Conservation (phyloP, 2,329 filamentous ascomycete genomes). For the Aspergillus transmontanensis region DNA sequence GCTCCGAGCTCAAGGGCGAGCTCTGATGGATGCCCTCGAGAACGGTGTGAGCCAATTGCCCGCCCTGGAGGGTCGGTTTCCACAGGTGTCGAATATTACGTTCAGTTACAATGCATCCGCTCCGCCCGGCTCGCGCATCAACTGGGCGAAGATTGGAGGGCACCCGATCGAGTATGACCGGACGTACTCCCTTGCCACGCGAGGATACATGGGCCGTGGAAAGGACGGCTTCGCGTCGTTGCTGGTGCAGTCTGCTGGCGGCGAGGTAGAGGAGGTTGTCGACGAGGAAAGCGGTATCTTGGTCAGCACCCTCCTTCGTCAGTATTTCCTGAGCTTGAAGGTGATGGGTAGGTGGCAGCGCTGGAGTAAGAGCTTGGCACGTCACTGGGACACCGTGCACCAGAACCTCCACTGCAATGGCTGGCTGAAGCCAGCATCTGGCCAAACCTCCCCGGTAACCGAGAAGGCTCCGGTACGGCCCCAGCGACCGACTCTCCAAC, state of each 20-base stretch:
- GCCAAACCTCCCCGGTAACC: conserved; percentile 29
- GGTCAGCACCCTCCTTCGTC: conserved; percentile 81
- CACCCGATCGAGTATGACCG: conserved; percentile 63
- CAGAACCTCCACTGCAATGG: conserved; percentile 59
- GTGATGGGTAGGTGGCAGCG: conserved; percentile 78
- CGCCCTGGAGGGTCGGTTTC: conserved; percentile 80
- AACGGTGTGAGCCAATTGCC: conserved; percentile 81
- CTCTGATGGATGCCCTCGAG: conserved; percentile 77
- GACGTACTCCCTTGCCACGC: conserved; percentile 73
- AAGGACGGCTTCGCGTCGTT: conserved; percentile 83
- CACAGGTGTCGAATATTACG: conserved; percentile 81
- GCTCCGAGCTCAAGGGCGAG: conserved; percentile 69
- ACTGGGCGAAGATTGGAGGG: conserved; percentile 63
- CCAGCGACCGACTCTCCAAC: conserved; percentile 24
- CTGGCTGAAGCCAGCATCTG: conserved; percentile 49
- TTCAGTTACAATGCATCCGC: conserved; percentile 71
- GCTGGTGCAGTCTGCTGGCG: conserved; percentile 75
- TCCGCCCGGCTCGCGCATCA: conserved; percentile 64
- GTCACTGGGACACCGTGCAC: conserved; percentile 69
- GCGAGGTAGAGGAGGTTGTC: conserved; percentile 74
- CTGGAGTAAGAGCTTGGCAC: conserved; percentile 63
- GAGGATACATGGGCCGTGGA: conserved; percentile 86
- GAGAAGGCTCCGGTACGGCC: conserved; percentile 26
- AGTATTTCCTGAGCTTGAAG: conserved; percentile 87
- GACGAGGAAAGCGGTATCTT: conserved; percentile 85